Evolutionary conservation across 202 grass and related monocot species (phyloP).

Genomic region (Brachypodium distachyon): DNA sequence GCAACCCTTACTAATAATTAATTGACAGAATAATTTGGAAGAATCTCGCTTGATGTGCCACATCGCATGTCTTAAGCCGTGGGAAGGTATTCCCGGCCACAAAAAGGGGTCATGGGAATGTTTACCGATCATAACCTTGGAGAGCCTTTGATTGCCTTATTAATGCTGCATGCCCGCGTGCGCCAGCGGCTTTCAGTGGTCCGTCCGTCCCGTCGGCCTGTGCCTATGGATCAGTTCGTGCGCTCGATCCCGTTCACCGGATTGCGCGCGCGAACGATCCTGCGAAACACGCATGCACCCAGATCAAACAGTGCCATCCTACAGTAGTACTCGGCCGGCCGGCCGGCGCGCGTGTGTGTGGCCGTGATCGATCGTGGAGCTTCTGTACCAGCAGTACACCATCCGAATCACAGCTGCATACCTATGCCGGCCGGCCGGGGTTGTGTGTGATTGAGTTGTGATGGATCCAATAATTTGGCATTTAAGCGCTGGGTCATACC

Average conservation of each 20-base stretch:
- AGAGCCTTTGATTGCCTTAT: too few relatives aligned
- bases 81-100: too few relatives aligned
- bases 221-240: not conserved
- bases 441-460: conserved; percentile 24
- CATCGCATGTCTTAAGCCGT: too few relatives aligned
- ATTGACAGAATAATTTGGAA: too few relatives aligned
- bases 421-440: too few relatives aligned
- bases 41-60: too few relatives aligned
- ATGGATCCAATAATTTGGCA: conserved; percentile 47
- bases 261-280: not conserved
- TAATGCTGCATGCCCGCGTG: not conserved
- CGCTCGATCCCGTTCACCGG: not conserved
- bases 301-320: too few relatives aligned
- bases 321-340: not conserved
- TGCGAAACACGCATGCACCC: not conserved
- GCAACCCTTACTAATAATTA: too few relatives aligned
- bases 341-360: not conserved
- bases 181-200: not conserved
- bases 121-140: too few relatives aligned
- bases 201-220: too few relatives aligned
- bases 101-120: too few relatives aligned
- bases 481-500: conserved; percentile 39
- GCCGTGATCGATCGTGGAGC: not conserved
- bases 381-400: not conserved
- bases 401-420: not conserved